Percentiles rank a stretch among this genome's conserved stretches.
Conservation (phyloP, 768 basidiomycete genomes). For the Suillus cothurnatus region DNA sequence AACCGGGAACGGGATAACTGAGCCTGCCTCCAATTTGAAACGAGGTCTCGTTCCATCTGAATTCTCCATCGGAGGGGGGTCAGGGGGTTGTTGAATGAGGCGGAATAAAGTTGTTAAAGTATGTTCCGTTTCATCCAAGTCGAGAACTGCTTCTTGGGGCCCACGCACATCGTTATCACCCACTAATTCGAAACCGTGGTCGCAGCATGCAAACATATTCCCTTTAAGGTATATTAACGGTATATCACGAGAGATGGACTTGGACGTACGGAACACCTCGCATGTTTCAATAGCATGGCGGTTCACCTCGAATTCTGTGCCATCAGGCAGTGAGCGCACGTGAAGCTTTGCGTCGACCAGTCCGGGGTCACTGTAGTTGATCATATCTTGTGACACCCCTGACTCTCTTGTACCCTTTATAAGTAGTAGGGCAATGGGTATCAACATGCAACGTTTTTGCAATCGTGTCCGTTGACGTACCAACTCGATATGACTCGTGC, state of each 20-base stretch:
- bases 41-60: constrained; percentile 34
- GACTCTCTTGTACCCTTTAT: constrained; percentile 1
- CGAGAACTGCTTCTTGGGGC: constrained; percentile 40
- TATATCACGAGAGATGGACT: not conserved
- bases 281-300: constrained; percentile 53
- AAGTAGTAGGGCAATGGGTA: too few species aligned
- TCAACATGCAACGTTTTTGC: not conserved
- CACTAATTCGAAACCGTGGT: constrained; percentile 27
- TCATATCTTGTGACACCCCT: too few species aligned
- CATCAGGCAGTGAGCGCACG: constrained; percentile 57
- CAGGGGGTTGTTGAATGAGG: constrained; percentile 57
- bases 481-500: not conserved
- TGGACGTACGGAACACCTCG: constrained; percentile 61
- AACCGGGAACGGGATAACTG: constrained; percentile 66
- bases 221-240: constrained; percentile 37
- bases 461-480: not conserved
- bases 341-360: constrained; percentile 50
- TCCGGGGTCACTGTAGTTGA: too few species aligned
- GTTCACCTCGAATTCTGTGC: constrained; percentile 49
- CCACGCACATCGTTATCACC: constrained; percentile 13
- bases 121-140: constrained; percentile 55
- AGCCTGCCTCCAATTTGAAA: constrained; percentile 35
- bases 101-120: constrained; percentile 53
- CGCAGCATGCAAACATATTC: constrained; percentile 70
- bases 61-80: constrained; percentile 39